These are phyloP conservation scores for Porcisia deanei DNA, from an alignment of 208 protist species.

Conservation along the genomic window DNA sequence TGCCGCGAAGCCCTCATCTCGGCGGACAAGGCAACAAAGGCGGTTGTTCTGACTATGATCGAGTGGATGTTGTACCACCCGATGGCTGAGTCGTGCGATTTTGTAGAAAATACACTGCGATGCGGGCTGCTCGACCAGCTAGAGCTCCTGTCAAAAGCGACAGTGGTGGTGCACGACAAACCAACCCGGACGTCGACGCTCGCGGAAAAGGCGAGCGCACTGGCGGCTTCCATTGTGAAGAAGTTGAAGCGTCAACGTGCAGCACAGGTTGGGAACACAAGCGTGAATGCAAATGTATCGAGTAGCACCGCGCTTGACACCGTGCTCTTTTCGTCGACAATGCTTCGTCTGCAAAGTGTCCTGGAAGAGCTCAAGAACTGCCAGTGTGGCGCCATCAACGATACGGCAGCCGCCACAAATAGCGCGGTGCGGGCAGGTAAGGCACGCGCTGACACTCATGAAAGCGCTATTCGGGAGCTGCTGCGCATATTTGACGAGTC, in stretches of 20 bases:
- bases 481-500: constrained; percentile 35
- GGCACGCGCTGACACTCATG: constrained; percentile 24
- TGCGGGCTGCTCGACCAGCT: constrained; percentile 70
- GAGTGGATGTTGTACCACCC: constrained; percentile 77
- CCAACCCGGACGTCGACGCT: constrained; percentile 50
- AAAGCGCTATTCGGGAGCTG: constrained; percentile 29
- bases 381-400: not conserved
- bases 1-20: constrained; percentile 69
- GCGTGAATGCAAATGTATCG: constrained; percentile 9
- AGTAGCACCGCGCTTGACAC: constrained; percentile 11
- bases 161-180: constrained; percentile 35
- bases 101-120: constrained; percentile 53
- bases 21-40: constrained; percentile 77
- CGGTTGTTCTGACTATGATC: constrained; percentile 83
- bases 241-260: constrained; percentile 27
- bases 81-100: constrained; percentile 47
- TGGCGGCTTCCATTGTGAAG: constrained; percentile 26
- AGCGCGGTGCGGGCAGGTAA: not conserved
- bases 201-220: constrained; percentile 38
- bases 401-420: not conserved
- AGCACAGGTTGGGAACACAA: not conserved
- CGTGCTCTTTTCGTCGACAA: constrained; percentile 18
- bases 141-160: constrained; percentile 42
- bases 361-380: constrained; percentile 25
- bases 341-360: constrained; percentile 24